Evolutionary conservation across 2,329 filamentous ascomycete genomes (phyloP).

Genomic region (Colletotrichum spaethianum): DNA sequence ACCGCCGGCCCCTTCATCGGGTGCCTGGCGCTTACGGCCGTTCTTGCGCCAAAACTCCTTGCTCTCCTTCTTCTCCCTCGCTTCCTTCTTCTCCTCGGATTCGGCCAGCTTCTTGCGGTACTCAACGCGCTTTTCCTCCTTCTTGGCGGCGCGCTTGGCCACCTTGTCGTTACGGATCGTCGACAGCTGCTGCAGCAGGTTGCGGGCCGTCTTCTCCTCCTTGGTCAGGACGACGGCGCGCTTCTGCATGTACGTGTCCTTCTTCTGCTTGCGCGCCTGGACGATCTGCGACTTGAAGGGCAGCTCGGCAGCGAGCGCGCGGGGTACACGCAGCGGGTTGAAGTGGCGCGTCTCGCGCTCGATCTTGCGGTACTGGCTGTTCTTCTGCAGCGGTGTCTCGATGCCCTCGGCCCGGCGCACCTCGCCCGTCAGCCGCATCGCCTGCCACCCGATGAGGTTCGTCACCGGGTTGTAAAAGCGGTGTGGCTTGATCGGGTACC

Average conservation of each 20-base stretch:
- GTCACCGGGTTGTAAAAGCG: slow-evolving; percentile 98
- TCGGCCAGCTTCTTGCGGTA: slow-evolving; percentile 89
- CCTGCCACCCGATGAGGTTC: slow-evolving; percentile 92
- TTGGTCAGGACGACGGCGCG: slow-evolving; percentile 88
- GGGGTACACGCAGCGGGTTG: slow-evolving; percentile 83
- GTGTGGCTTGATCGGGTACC: slow-evolving; percentile 96
- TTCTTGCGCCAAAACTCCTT: slow-evolving; percentile 95
- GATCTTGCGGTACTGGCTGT: slow-evolving; percentile 85
- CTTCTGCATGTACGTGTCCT: slow-evolving; percentile 93
- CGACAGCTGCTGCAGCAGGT: slow-evolving; percentile 93
- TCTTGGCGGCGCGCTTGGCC: slow-evolving; percentile 85
- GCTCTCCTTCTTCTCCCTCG: slow-evolving; percentile 89
- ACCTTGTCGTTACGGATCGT: slow-evolving; percentile 92
- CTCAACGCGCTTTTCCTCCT: slow-evolving; percentile 86
- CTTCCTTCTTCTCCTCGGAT: slow-evolving; percentile 86
- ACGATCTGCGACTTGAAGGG: slow-evolving; percentile 95
- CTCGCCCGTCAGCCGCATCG: slow-evolving; percentile 94
- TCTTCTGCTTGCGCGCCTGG: slow-evolving; percentile 83
- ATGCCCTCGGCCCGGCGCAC: slow-evolving; percentile 84
- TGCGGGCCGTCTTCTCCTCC: slow-evolving; percentile 90
- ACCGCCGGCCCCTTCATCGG: slow-evolving; percentile 57
- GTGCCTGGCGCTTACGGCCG: slow-evolving; percentile 76
- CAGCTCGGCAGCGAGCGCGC: slow-evolving; percentile 84
- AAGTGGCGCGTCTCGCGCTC: slow-evolving; percentile 80
- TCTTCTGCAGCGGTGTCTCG: slow-evolving; percentile 83